These are phyloP conservation scores for Spencermartinsiella europaea DNA, from an alignment of 805 yeast genomes.

Conservation along the genomic window DNA sequence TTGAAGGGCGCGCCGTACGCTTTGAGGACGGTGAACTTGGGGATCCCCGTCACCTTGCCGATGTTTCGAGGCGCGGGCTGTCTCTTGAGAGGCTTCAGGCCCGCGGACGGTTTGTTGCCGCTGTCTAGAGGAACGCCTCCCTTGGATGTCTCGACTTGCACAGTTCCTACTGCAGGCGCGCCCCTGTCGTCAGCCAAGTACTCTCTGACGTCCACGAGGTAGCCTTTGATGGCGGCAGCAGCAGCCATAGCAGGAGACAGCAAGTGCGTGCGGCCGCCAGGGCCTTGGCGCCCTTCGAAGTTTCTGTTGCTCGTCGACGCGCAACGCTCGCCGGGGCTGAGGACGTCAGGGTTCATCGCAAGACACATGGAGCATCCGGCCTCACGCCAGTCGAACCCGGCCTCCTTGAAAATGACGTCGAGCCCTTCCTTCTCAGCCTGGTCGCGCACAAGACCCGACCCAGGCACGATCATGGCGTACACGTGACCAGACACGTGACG, in stretches of 20 bases:
- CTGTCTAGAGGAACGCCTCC: neutral
- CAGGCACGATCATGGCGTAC: slow-evolving; percentile 90
- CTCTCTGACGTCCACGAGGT: slow-evolving; percentile 82
- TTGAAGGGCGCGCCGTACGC: slow-evolving; percentile 92
- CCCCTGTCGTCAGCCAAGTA: slow-evolving; percentile 39
- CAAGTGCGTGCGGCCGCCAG: slow-evolving; percentile 86
- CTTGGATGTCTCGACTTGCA: neutral
- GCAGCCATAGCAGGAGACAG: slow-evolving; percentile 99
- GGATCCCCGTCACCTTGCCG: slow-evolving; percentile 46
- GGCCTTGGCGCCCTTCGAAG: slow-evolving; percentile 99
- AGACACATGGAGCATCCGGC: slow-evolving; percentile 99
- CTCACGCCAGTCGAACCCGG: slow-evolving; percentile 98
- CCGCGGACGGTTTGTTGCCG: neutral
- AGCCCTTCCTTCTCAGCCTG: slow-evolving; percentile 94
- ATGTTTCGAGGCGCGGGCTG: neutral
- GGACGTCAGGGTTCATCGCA: slow-evolving; percentile 97
- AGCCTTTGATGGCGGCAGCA: slow-evolving; percentile 91
- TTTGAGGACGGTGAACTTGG: slow-evolving; percentile 66
- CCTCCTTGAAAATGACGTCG: slow-evolving; percentile 79
- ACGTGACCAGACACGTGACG: slow-evolving; percentile 76
- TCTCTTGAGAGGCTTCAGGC: neutral
- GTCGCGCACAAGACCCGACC: slow-evolving; percentile 87
- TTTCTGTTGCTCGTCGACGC: slow-evolving; percentile 98
- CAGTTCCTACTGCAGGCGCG: slow-evolving; percentile 30
- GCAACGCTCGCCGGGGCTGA: slow-evolving; percentile 91